Conservation (phyloP, 1,284 basidiomycete species). For the Marasmius oreades region DNA sequence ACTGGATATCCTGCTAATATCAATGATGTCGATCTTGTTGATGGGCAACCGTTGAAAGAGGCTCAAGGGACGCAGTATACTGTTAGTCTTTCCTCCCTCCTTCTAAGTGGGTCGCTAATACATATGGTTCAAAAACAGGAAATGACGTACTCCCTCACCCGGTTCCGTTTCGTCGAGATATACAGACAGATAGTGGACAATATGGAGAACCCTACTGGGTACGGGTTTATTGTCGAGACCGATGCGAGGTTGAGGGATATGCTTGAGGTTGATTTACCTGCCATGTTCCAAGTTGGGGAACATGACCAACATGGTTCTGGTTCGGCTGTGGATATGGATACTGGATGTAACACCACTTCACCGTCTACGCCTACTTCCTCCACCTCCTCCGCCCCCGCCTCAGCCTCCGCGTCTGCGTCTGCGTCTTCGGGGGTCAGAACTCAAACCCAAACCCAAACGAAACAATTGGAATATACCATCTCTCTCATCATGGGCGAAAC, state of each 20-base stretch:
- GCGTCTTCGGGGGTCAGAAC: too few species aligned
- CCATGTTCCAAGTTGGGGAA: conserved; percentile 16
- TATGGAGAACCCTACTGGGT: conserved; percentile 18
- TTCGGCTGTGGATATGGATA: too few species aligned
- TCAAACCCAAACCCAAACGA: too few species aligned
- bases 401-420: too few species aligned
- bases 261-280: conserved; percentile 16
- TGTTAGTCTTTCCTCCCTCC: conserved; percentile 6
- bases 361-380: too few species aligned
- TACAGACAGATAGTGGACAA: conserved; percentile 20
- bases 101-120: background rate
- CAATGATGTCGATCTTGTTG: conserved; percentile 20
- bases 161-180: conserved; percentile 19
- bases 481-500: conserved; percentile 24
- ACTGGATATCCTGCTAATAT: conserved; percentile 22
- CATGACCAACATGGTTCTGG: too few species aligned
- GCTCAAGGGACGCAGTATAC: conserved; percentile 12
- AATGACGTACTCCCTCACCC: conserved; percentile 21
- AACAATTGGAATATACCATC: conserved; percentile 21
- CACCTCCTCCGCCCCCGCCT: too few species aligned
- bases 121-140: conserved; percentile 11
- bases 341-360: too few species aligned
- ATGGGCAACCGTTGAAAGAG: conserved; percentile 13
- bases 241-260: conserved; percentile 18
- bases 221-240: conserved; percentile 20